These are phyloP conservation scores for Xylaria nigripes DNA, from an alignment of 495 filamentous ascomycete genomes.

Conservation along the genomic window DNA sequence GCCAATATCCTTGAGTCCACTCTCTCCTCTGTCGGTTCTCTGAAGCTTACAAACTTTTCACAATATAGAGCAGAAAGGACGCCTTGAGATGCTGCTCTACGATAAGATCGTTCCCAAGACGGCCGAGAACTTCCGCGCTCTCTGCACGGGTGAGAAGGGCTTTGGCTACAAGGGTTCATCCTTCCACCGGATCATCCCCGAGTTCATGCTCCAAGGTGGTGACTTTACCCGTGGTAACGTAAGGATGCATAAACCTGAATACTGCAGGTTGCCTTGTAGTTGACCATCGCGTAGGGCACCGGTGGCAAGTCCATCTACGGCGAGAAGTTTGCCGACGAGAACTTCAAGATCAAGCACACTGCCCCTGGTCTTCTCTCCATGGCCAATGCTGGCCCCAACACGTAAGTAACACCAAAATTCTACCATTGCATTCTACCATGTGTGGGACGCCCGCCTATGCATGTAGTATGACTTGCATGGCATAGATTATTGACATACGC, in stretches of 20 bases:
- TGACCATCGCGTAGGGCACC: slow-evolving; percentile 52
- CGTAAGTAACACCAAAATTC: slow-evolving; percentile 38
- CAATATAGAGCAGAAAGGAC: slow-evolving; percentile 58
- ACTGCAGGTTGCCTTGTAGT: slow-evolving; percentile 3
- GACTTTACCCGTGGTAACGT: slow-evolving; percentile 97
- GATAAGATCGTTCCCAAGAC: slow-evolving; percentile 85
- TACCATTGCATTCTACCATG: background rate
- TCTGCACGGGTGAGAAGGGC: slow-evolving; percentile 91
- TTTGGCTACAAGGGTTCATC: slow-evolving; percentile 69
- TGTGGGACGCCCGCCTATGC: background rate
- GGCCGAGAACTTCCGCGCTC: slow-evolving; percentile 84
- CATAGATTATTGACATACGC: background rate
- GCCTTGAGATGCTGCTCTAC: slow-evolving; percentile 87
- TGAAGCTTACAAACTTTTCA: slow-evolving; percentile 18
- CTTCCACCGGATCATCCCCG: slow-evolving; percentile 94
- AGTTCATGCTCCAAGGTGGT: slow-evolving; percentile 99
- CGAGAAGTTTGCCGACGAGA: slow-evolving; percentile 78
- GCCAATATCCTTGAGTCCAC: background rate
- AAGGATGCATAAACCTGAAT: slow-evolving; percentile 25
- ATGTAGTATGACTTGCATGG: background rate
- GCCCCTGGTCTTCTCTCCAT: slow-evolving; percentile 63
- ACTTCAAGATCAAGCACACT: slow-evolving; percentile 59
- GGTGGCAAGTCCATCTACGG: slow-evolving; percentile 85
- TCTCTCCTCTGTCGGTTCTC: slow-evolving; percentile 1
- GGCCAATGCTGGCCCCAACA: slow-evolving; percentile 77